These are phyloP conservation scores for Saturnispora dispora DNA, from an alignment of 805 yeast genomes.

Conservation along the genomic window DNA sequence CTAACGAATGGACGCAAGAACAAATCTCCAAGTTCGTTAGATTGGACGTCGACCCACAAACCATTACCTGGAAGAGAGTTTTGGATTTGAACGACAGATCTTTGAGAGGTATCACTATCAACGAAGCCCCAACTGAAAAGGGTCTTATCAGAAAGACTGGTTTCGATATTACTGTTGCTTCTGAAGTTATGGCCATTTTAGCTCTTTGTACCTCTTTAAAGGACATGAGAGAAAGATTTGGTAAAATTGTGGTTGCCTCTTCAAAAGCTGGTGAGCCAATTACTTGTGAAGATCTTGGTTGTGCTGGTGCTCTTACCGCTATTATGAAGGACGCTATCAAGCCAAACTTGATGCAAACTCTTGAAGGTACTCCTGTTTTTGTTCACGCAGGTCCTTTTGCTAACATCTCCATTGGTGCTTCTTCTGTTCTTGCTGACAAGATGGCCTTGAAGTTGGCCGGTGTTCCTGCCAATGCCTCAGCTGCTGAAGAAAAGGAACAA, in stretches of 20 bases:
- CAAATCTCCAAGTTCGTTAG: slow-evolving; percentile 71
- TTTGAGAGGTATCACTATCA: slow-evolving; percentile 80
- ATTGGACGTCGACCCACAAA: slow-evolving; percentile 79
- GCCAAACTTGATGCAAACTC: slow-evolving; percentile 94
- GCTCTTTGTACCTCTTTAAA: slow-evolving; percentile 70
- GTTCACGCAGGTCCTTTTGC: slow-evolving; percentile 99
- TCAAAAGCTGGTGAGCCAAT: slow-evolving; percentile 67
- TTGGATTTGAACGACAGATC: slow-evolving; percentile 92
- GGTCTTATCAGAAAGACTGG: slow-evolving; percentile 81
- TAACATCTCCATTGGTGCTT: slow-evolving; percentile 93
- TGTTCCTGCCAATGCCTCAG: slow-evolving; percentile 35
- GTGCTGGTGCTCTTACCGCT: slow-evolving; percentile 94
- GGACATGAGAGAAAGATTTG: slow-evolving; percentile 84
- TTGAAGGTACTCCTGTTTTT: slow-evolving; percentile 95
- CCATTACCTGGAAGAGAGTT: slow-evolving; percentile 88
- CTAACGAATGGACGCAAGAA: slow-evolving; percentile 68
- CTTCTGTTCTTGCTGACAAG: slow-evolving; percentile 87
- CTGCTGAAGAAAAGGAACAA: slow-evolving; percentile 28
- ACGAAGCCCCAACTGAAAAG: slow-evolving; percentile 89
- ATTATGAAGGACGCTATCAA: slow-evolving; percentile 91
- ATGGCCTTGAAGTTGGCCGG: slow-evolving; percentile 89
- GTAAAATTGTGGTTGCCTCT: slow-evolving; percentile 83
- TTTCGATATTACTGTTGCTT: slow-evolving; percentile 92
- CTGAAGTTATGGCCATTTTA: slow-evolving; percentile 92
- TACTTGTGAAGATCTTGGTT: slow-evolving; percentile 90